A percentile compares a stretch with the other conserved stretches of the same genome.
Evolutionary conservation across 2,329 filamentous ascomycete species (phyloP).

Genomic region (Thermomyces lanuginosus): DNA sequence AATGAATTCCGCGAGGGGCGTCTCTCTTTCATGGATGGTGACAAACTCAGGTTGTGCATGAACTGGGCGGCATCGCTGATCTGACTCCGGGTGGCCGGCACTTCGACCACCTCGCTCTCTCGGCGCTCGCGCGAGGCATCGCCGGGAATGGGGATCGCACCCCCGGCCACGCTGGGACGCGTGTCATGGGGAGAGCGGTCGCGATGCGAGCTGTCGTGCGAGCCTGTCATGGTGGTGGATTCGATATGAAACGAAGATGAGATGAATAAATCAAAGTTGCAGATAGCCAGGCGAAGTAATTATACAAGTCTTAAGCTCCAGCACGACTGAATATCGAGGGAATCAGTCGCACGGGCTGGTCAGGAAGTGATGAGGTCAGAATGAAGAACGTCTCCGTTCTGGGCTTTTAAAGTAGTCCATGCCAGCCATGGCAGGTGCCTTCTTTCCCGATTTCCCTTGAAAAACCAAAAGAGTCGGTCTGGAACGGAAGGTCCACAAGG

Average conservation of each 20-base stretch:
- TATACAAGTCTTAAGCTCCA: too few species aligned
- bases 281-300: too few species aligned
- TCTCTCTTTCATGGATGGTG: slow-evolving; percentile 51
- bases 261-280: too few species aligned
- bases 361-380: too few species aligned
- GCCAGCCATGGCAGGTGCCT: too few species aligned
- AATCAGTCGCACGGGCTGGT: too few species aligned
- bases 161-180: slow-evolving; percentile 12
- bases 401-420: too few species aligned
- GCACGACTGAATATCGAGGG: too few species aligned
- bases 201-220: slow-evolving; percentile 34
- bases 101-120: slow-evolving; percentile 43
- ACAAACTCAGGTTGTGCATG: slow-evolving; percentile 57
- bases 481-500: too few species aligned
- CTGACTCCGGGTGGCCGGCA: slow-evolving; percentile 51
- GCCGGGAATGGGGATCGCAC: slow-evolving; percentile 26
- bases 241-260: slow-evolving; percentile 7
- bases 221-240: slow-evolving; percentile 41
- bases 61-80: slow-evolving; percentile 51
- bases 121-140: slow-evolving; percentile 17
- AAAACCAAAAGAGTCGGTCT: too few species aligned
- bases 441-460: too few species aligned
- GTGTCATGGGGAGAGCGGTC: slow-evolving; percentile 14
- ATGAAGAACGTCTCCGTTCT: too few species aligned
- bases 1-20: slow-evolving; percentile 61